phyloP scores from a whole-genome alignment of 2,329 filamentous ascomycete genomes.

The Fusarium penzigii region DNA sequence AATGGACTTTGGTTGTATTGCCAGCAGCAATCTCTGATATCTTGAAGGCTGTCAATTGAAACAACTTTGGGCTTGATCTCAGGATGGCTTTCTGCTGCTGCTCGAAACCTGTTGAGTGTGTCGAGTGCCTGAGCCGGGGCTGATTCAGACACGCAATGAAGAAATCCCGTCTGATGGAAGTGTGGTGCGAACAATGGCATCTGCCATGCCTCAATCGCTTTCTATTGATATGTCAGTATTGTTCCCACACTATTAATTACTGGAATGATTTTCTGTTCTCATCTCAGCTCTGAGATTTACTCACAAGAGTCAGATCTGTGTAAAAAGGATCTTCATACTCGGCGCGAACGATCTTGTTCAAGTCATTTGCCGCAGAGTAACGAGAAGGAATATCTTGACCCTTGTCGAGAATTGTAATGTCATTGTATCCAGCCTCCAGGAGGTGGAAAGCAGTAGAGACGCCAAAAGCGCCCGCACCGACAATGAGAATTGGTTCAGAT shows the following conservation, averaged over 20 bases:
- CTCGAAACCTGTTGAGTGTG: conserved; percentile 45
- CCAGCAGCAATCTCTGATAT: conserved; percentile 38
- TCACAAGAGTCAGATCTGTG: conserved; percentile 52
- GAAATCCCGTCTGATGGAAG: conserved; percentile 43
- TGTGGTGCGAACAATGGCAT: conserved; percentile 52
- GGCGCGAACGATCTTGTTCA: conserved; percentile 63
- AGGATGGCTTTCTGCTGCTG: conserved; percentile 41
- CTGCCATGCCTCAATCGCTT: conserved; percentile 55
- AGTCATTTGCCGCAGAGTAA: conserved; percentile 57
- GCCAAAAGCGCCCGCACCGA: conserved; percentile 52
- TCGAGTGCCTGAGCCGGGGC: conserved; percentile 50
- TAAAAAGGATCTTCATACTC: conserved; percentile 62
- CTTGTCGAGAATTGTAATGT: conserved; percentile 50
- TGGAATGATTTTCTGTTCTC: background rate
- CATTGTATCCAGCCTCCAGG: conserved; percentile 42
- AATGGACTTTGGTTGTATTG: conserved; percentile 51
- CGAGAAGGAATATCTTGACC: conserved; percentile 41
- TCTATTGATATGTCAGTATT: conserved; percentile 5
- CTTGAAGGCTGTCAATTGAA: conserved; percentile 29
- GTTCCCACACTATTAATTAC: background rate
- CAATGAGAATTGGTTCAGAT: conserved; percentile 34
- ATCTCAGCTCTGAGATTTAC: conserved; percentile 6
- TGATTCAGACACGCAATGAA: conserved; percentile 50
- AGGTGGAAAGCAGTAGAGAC: conserved; percentile 52
- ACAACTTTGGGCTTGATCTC: conserved; percentile 42